Percentiles rank a stretch among this genome's conserved stretches.
These are phyloP conservation scores for Pseudocercospora pini-densiflorae DNA, from an alignment of 2,329 filamentous ascomycete species.

Conservation along the genomic window DNA sequence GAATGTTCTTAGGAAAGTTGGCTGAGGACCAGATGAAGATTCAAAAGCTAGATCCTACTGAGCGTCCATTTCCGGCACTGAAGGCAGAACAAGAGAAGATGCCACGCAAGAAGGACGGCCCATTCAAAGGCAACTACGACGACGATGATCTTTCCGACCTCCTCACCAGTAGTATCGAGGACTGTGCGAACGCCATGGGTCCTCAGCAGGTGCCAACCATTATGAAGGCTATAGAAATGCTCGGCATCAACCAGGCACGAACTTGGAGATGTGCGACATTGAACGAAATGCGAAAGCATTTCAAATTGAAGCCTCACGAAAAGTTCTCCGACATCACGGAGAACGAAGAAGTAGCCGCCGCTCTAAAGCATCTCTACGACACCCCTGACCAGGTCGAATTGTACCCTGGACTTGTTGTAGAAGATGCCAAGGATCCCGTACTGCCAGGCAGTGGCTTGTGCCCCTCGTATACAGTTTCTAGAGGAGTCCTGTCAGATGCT, in stretches of 20 bases:
- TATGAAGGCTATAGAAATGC: constrained; percentile 64
- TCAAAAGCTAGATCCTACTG: constrained; percentile 34
- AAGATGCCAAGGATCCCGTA: constrained; percentile 59
- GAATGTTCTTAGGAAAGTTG: constrained; percentile 38
- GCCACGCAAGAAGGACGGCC: constrained; percentile 36
- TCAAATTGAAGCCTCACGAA: constrained; percentile 61
- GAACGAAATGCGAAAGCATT: constrained; percentile 69
- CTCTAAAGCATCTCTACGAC: constrained; percentile 64
- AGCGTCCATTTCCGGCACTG: constrained; percentile 42
- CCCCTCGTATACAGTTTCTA: constrained; percentile 58
- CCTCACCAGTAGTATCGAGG: constrained; percentile 63
- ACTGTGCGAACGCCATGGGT: constrained; percentile 64
- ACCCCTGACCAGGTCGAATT: constrained; percentile 70
- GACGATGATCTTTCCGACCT: constrained; percentile 63
- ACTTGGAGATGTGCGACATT: constrained; percentile 65
- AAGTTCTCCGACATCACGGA: constrained; percentile 64
- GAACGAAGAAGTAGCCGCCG: constrained; percentile 59
- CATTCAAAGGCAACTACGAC: constrained; percentile 56
- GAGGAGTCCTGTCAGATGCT: constrained; percentile 64
- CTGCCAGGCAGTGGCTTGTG: constrained; percentile 59
- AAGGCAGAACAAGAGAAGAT: constrained; percentile 36
- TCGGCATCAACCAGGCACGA: constrained; percentile 66
- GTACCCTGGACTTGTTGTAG: constrained; percentile 70
- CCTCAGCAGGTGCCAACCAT: constrained; percentile 62
- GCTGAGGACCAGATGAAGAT: constrained; percentile 36